These are phyloP conservation scores for Thalassiosira hispida DNA, from an alignment of 352 stramenopile species.

Conservation along the genomic window DNA sequence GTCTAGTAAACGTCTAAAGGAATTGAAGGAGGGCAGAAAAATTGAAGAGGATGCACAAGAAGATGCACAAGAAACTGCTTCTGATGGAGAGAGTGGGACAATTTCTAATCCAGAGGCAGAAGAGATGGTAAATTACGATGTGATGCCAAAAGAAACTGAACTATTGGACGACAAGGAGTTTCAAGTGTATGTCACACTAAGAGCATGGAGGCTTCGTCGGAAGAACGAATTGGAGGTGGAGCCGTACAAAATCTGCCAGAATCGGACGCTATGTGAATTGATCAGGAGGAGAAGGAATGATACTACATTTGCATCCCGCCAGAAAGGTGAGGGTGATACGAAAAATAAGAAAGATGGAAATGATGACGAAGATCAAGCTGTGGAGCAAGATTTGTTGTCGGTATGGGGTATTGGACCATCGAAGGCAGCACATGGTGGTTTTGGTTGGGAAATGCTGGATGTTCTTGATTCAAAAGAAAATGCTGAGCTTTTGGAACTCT, in stretches of 20 bases:
- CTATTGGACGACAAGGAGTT: constrained; percentile 58
- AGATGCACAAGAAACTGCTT: not conserved
- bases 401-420: constrained; percentile 56
- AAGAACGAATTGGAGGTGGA: constrained; percentile 59
- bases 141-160: constrained; percentile 50
- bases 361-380: constrained; percentile 14
- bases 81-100: not conserved
- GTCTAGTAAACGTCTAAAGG: constrained; percentile 35
- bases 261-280: constrained; percentile 51
- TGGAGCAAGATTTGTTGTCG: constrained; percentile 44
- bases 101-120: not conserved
- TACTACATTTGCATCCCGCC: constrained; percentile 18
- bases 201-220: constrained; percentile 40
- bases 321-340: not conserved
- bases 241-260: constrained; percentile 65
- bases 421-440: constrained; percentile 42
- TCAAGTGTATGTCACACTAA: constrained; percentile 44
- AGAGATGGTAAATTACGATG: constrained; percentile 32
- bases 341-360: not conserved
- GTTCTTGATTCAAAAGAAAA: constrained; percentile 28
- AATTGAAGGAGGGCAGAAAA: constrained; percentile 22
- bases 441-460: constrained; percentile 50
- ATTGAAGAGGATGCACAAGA: constrained; percentile 13
- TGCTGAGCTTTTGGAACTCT: constrained; percentile 21
- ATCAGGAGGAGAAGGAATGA: constrained; percentile 51